Conservation (phyloP, 192 early-diverging fungal species). For the Entophlyctis luteolus region DNA sequence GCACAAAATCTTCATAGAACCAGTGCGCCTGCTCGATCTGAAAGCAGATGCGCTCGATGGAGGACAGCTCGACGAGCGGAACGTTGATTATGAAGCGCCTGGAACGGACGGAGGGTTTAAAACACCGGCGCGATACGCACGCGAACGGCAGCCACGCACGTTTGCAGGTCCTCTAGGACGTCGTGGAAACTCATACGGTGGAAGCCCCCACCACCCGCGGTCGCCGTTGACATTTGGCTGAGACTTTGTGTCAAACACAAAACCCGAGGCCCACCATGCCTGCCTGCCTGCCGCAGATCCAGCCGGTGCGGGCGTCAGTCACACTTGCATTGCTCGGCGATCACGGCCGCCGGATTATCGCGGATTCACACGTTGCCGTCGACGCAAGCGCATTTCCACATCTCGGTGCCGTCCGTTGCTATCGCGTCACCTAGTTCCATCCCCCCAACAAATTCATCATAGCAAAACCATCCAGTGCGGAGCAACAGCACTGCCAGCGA, state of each 20-base stretch:
- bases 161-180: conserved; percentile 84
- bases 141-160: conserved; percentile 41
- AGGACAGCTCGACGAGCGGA: conserved; percentile 86
- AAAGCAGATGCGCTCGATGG: conserved; percentile 95
- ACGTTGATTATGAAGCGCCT: conserved; percentile 99
- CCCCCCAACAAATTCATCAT: too few relatives aligned
- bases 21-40: conserved; percentile 99
- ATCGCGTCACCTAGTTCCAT: too few relatives aligned
- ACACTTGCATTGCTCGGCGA: too few relatives aligned
- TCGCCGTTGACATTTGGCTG: neutral
- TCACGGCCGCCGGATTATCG: too few relatives aligned
- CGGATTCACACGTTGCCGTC: too few relatives aligned
- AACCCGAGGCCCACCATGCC: too few relatives aligned
- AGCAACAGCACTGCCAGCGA: too few relatives aligned
- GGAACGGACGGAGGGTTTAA: neutral
- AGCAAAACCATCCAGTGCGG: too few relatives aligned
- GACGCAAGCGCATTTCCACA: too few relatives aligned
- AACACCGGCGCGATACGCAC: neutral
- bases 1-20: conserved; percentile 98
- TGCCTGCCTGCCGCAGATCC: too few relatives aligned
- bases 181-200: conserved; percentile 62
- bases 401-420: too few relatives aligned
- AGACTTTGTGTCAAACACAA: neutral
- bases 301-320: too few relatives aligned
- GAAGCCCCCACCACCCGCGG: conserved; percentile 27